A percentile compares a stretch with the other conserved stretches of the same genome.
Evolutionary conservation across 805 yeast species (phyloP).

Genomic region (Myxozyma mucilagina): DNA sequence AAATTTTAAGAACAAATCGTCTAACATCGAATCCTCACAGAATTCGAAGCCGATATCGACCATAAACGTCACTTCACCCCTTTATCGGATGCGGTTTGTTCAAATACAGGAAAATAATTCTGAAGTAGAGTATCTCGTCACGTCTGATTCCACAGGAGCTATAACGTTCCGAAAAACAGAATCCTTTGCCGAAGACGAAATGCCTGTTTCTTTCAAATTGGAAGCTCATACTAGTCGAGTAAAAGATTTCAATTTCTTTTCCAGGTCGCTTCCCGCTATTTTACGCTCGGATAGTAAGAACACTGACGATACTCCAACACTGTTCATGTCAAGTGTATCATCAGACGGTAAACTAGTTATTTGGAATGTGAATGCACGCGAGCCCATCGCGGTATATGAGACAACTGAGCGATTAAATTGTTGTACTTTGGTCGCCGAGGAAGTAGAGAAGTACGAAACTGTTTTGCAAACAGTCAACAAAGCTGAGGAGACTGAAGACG

Average conservation of each 20-base stretch:
- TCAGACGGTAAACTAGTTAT: conserved; percentile 93
- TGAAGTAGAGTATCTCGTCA: conserved; percentile 53
- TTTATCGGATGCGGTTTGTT: conserved; percentile 67
- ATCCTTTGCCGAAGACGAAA: conserved; percentile 32
- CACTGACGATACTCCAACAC: conserved; percentile 36
- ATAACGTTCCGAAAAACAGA: conserved; percentile 54
- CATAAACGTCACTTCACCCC: conserved; percentile 49
- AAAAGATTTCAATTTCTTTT: conserved; percentile 63
- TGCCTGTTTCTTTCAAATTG: conserved; percentile 50
- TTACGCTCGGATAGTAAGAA: background rate
- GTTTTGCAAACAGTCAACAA: conserved; percentile 1
- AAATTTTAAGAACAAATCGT: conserved; percentile 45
- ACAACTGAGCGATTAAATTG: conserved; percentile 91
- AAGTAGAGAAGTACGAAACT: conserved; percentile 58
- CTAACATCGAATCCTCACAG: conserved; percentile 38
- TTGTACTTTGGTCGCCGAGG: conserved; percentile 68
- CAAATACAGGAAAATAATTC: conserved; percentile 42
- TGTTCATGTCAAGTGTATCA: conserved; percentile 74
- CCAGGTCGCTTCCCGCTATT: conserved; percentile 11
- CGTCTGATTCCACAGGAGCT: conserved; percentile 72
- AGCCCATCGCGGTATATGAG: conserved; percentile 86
- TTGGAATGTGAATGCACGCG: conserved; percentile 70
- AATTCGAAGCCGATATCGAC: conserved; percentile 14
- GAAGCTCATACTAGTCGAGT: conserved; percentile 85
- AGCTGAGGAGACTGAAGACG: conserved; percentile 7